Percentiles rank a stretch among this genome's conserved stretches.
Evolutionary conservation across 768 basidiomycete species (phyloP).

Genomic region (Amanita thiersii): DNA sequence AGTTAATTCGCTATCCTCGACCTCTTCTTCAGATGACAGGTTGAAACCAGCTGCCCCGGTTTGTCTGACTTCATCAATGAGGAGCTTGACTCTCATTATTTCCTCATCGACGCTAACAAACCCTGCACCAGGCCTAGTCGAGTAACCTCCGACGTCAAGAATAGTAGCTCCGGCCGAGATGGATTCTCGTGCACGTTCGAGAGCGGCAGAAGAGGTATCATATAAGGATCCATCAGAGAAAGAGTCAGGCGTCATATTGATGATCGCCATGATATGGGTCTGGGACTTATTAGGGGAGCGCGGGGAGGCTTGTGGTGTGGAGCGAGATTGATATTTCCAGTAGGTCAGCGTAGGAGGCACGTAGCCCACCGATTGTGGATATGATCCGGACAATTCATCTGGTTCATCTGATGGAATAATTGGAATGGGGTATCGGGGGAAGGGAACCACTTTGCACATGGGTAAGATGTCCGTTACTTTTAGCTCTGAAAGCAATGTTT

Average conservation of each 20-base stretch:
- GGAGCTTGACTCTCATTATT: constrained; percentile 58
- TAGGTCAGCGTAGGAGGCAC: constrained; percentile 41
- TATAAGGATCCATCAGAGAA: constrained; percentile 82
- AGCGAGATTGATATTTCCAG: constrained; percentile 35
- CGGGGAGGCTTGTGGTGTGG: not conserved
- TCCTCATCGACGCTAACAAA: constrained; percentile 68
- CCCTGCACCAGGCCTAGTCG: constrained; percentile 76
- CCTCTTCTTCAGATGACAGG: constrained; percentile 1
- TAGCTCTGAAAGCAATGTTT: constrained; percentile 35
- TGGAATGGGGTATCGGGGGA: constrained; percentile 45
- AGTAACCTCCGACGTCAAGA: constrained; percentile 91
- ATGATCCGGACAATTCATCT: constrained; percentile 17
- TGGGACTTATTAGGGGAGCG: constrained; percentile 17
- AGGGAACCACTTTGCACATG: constrained; percentile 71
- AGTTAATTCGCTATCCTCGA: constrained; percentile 2
- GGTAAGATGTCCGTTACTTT: constrained; percentile 26
- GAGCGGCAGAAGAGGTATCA: constrained; percentile 41
- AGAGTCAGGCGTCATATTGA: constrained; percentile 93
- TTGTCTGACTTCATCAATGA: constrained; percentile 51
- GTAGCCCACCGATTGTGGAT: constrained; percentile 5
- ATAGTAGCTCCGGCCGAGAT: constrained; percentile 59
- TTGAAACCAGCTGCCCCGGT: constrained; percentile 11
- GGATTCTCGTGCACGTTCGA: constrained; percentile 43
- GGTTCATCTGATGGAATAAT: constrained; percentile 13
- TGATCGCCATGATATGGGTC: constrained; percentile 82